Conservation (phyloP, 768 basidiomycete genomes). For the Phylloporus rhodoxanthus region DNA sequence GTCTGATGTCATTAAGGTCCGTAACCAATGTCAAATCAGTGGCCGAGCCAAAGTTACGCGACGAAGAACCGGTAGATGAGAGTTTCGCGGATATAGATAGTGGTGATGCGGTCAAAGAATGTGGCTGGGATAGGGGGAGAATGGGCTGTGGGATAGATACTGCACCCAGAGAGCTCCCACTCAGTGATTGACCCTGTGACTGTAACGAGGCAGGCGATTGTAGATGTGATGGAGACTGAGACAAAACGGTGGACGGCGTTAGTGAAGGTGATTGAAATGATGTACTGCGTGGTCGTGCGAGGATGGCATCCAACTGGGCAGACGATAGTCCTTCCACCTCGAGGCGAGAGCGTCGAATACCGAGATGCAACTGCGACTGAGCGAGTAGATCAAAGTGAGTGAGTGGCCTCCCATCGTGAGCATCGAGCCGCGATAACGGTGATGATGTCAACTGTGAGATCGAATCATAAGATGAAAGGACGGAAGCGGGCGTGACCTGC, state of each 20-base stretch:
- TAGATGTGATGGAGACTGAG: slow-evolving; percentile 21
- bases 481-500: slow-evolving; percentile 10
- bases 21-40: slow-evolving; percentile 23
- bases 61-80: slow-evolving; percentile 20
- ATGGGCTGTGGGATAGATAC: slow-evolving; percentile 20
- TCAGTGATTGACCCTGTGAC: slow-evolving; percentile 15
- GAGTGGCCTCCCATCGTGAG: slow-evolving; percentile 19
- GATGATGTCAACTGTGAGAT: slow-evolving; percentile 18
- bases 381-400: slow-evolving; percentile 20
- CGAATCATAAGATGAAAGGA: slow-evolving; percentile 19
- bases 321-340: slow-evolving; percentile 24
- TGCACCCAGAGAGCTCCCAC: slow-evolving; percentile 11
- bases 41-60: slow-evolving; percentile 11
- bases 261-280: slow-evolving; percentile 25
- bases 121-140: slow-evolving; percentile 22
- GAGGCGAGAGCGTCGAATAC: slow-evolving; percentile 23
- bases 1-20: slow-evolving; percentile 21
- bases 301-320: slow-evolving; percentile 25
- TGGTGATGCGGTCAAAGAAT: slow-evolving; percentile 28
- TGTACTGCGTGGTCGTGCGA: slow-evolving; percentile 19
- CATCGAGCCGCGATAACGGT: slow-evolving; percentile 21
- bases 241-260: slow-evolving; percentile 8
- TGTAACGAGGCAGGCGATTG: slow-evolving; percentile 15
- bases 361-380: slow-evolving; percentile 23
- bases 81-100: slow-evolving; percentile 19